These are phyloP conservation scores for Malassezia japonica DNA, from an alignment of 1,284 basidiomycete genomes.

Conservation along the genomic window DNA sequence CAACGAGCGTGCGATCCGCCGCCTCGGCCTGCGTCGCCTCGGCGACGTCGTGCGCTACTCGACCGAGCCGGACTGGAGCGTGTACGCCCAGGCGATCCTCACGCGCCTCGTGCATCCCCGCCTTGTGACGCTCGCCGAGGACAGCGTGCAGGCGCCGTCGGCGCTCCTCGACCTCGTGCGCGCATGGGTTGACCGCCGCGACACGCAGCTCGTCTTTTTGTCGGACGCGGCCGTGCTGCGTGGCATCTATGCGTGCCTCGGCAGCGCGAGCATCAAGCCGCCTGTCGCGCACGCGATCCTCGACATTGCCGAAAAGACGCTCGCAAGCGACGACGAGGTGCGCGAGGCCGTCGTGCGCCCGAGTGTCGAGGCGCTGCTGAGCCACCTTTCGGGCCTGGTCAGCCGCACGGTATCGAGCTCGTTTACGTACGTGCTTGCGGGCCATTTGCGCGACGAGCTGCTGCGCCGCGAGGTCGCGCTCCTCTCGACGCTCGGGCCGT, in stretches of 20 bases:
- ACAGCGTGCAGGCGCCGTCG: conserved; percentile 87
- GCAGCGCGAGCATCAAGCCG: conserved; percentile 76
- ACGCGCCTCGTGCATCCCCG: conserved; percentile 70
- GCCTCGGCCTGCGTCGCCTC: conserved; percentile 73
- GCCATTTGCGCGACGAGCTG: conserved; percentile 59
- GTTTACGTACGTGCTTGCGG: conserved; percentile 56
- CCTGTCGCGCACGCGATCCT: conserved; percentile 70
- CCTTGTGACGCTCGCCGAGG: conserved; percentile 62
- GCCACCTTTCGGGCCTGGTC: conserved; percentile 57
- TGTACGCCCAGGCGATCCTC: conserved; percentile 65
- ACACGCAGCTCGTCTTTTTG: conserved; percentile 61
- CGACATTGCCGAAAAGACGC: conserved; percentile 70
- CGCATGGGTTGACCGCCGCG: conserved; percentile 61
- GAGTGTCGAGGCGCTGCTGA: conserved; percentile 65
- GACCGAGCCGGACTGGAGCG: conserved; percentile 61
- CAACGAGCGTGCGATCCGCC: conserved; percentile 52
- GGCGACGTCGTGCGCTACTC: conserved; percentile 69
- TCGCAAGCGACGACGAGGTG: conserved; percentile 43
- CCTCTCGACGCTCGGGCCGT: conserved; percentile 68
- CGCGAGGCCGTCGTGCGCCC: conserved; percentile 57
- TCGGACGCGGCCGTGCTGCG: conserved; percentile 65
- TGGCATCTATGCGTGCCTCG: conserved; percentile 70
- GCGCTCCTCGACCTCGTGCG: conserved; percentile 78
- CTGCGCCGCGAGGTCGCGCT: conserved; percentile 73
- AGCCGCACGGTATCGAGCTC: conserved; percentile 13